Percentiles rank a stretch among this genome's conserved stretches.
Evolutionary conservation across 495 filamentous ascomycete genomes (phyloP).

Genomic region (Hyaloscypha hepaticicola): DNA sequence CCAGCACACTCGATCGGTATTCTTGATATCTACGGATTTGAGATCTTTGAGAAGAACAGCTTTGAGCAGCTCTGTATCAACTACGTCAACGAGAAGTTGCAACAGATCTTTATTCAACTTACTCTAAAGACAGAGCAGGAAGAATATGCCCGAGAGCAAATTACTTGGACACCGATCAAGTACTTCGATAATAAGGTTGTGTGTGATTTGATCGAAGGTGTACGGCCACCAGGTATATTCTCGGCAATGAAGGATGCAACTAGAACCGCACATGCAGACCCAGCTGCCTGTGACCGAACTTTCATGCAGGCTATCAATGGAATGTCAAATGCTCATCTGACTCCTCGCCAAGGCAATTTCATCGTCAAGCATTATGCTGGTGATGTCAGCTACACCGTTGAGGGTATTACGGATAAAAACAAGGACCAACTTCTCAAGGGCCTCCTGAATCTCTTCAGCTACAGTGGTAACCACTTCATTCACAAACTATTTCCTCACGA

Average conservation of each 20-base stretch:
- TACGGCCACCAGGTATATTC: conserved; percentile 89
- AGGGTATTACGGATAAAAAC: conserved; percentile 99
- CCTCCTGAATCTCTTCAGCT: conserved; percentile 80
- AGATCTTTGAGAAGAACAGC: conserved; percentile 98
- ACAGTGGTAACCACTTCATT: conserved; percentile 80
- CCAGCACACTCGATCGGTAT: conserved; percentile 89
- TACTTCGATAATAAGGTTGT: conserved; percentile 99
- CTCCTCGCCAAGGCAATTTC: conserved; percentile 90
- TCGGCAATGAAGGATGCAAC: conserved; percentile 97
- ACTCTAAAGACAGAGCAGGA: conserved; percentile 97
- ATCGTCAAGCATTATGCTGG: conserved; percentile 99
- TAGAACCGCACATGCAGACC: conserved; percentile 93
- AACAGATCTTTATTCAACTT: conserved; percentile 99
- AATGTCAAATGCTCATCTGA: conserved; percentile 88
- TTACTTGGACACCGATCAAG: conserved; percentile 98
- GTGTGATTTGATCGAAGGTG: conserved; percentile 94
- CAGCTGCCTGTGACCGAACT: conserved; percentile 88
- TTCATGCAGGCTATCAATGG: conserved; percentile 91
- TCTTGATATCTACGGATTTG: conserved; percentile 98
- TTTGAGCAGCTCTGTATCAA: conserved; percentile 99
- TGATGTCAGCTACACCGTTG: conserved; percentile 92
- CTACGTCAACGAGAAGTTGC: conserved; percentile 99
- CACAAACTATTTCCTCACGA: conserved; percentile 87
- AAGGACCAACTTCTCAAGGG: conserved; percentile 98
- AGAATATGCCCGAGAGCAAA: conserved; percentile 94